Conservation (phyloP, 768 basidiomycete genomes). For the Naganishia kalamii region DNA sequence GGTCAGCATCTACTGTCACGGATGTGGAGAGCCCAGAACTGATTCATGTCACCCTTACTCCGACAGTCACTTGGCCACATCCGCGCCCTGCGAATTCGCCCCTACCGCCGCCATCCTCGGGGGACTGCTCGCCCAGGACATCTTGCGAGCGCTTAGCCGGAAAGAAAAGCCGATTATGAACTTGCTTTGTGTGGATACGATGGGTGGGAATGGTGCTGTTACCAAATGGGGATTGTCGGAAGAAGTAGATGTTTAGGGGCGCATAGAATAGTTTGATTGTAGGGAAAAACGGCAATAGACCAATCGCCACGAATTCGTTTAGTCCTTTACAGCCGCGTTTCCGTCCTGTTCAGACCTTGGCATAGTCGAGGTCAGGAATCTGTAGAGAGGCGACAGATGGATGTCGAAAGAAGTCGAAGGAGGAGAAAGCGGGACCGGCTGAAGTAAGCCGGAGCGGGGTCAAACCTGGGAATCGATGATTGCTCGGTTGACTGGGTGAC, state of each 20-base stretch:
- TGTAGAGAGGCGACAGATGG: too few relatives aligned
- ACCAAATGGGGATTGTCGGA: constrained; percentile 38
- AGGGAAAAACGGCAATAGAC: too few relatives aligned
- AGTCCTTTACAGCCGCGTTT: too few relatives aligned
- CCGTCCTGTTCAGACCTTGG: too few relatives aligned
- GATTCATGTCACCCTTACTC: constrained; percentile 28
- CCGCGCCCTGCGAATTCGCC: constrained; percentile 78
- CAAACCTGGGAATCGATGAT: too few relatives aligned
- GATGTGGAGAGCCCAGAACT: not conserved
- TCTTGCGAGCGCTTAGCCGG: constrained; percentile 80
- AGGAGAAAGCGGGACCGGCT: too few relatives aligned
- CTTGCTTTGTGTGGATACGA: constrained; percentile 71
- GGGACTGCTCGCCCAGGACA: constrained; percentile 89
- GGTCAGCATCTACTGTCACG: constrained; percentile 50
- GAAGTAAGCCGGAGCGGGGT: too few relatives aligned
- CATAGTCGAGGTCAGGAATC: too few relatives aligned
- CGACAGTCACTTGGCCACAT: constrained; percentile 59
- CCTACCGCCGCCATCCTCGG: constrained; percentile 92
- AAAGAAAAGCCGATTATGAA: constrained; percentile 91
- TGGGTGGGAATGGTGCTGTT: constrained; percentile 35
- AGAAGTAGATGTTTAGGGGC: constrained; percentile 25
- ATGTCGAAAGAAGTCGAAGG: too few relatives aligned
- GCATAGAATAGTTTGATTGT: too few relatives aligned
- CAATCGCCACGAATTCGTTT: too few relatives aligned
- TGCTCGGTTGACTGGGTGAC: too few relatives aligned